Evolutionary conservation across 2,329 filamentous ascomycete species (phyloP), one percentile per base, ranked within the genome.

Genomic region (Plectosphaerella plurivora): DNA sequence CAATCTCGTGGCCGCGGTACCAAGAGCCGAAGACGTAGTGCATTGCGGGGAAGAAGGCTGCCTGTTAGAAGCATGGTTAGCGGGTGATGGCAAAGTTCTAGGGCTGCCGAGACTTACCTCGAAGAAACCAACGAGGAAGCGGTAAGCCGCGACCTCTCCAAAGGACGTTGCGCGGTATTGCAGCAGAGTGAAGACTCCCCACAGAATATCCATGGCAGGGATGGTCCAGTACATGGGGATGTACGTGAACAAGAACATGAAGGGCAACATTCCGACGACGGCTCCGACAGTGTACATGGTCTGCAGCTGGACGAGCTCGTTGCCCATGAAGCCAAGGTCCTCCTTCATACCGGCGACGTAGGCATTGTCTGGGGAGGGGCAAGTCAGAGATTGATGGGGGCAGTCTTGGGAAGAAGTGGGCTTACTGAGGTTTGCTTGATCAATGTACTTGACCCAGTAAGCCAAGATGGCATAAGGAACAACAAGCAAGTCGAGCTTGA

Each of bases 151-250:
- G 12, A 82, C 52, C 50, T 82, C 78, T 1, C 72, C 69, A 56
- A 73, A 81, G 3, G 70, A 68, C 4, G 68, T 65, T 2, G 73
- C 73, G 7, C 78, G 73, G 53, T 75, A 81, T 54, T 82, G 77
- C 56, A 81, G 64, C 14, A 84, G 68, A 0, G 80, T 84, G 54
- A 83, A 79, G 18, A 82, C 62, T 0, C 79, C 79, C 81, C 81
- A 84, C 3, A 69, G 62, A 2, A 82, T 56, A 51, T 83, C 77
- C 59, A 81, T 67, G n/a, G 71, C 67, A 0, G 80, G 79, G 8
- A 82, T 72, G 0, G 76, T 59, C 66, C 70, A 81, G 53, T 73
- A 70, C 63, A 82, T 76, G 0, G 76, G 68, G 7, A 70, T 51
- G 16, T 65, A 61, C 16, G 71, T 75, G 55, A 81, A 77, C 2